phyloP scores from a whole-genome alignment of 2,329 filamentous ascomycete genomes.

The Penicillium hordei region DNA sequence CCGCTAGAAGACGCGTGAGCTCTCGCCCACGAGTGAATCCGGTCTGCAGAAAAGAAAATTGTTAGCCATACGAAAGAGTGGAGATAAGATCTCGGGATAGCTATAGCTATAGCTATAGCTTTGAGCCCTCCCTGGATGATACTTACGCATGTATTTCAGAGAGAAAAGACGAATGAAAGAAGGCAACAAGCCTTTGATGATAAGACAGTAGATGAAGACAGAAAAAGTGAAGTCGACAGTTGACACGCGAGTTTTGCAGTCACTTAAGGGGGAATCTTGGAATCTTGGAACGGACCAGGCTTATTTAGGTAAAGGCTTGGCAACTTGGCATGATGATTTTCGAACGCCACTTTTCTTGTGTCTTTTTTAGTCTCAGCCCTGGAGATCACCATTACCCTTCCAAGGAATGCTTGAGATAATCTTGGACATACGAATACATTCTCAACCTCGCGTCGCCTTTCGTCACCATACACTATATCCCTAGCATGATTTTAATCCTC shows the following conservation, averaged over 20 bases:
- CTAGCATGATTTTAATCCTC: conserved; percentile 14
- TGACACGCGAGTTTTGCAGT: not conserved
- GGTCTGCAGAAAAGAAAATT: conserved; percentile 26
- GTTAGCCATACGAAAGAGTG: conserved; percentile 10
- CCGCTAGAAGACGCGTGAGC: conserved; percentile 36
- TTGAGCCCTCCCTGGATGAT: not conserved
- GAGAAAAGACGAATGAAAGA: conserved; percentile 19
- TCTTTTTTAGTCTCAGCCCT: not conserved
- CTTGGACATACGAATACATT: not conserved
- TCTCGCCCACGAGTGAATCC: conserved; percentile 44
- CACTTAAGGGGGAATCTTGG: not conserved
- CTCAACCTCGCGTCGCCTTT: not conserved
- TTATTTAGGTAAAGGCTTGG: conserved; percentile 21
- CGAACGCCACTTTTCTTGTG: not conserved
- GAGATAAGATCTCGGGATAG: not conserved
- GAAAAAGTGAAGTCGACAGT: not conserved
- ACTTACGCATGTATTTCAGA: conserved; percentile 41
- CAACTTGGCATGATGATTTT: conserved; percentile 11
- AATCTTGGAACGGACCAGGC: not conserved
- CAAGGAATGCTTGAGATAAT: not conserved
- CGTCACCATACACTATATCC: not conserved
- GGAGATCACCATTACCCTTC: not conserved
- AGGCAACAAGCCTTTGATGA: conserved; percentile 20
- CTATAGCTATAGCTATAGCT: not conserved
- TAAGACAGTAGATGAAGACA: not conserved